These are phyloP conservation scores for Eragrostis nindensis DNA, from an alignment of 176 grass and related monocot genomes.

Conservation along the genomic window DNA sequence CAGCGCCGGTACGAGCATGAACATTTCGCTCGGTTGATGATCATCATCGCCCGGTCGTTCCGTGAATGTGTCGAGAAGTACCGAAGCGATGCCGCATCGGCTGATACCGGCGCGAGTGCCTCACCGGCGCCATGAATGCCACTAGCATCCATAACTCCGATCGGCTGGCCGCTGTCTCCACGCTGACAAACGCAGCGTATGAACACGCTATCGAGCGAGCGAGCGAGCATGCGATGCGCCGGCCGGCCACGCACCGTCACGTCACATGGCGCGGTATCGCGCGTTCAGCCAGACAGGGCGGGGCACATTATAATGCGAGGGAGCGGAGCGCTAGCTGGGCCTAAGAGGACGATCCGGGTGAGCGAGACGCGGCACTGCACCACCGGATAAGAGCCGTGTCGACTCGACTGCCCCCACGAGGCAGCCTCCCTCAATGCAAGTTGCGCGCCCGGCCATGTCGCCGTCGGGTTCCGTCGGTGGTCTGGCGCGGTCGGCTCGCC, in stretches of 20 bases:
- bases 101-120: background rate
- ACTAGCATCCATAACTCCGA: constrained; percentile 12
- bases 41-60: background rate
- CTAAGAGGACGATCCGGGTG: background rate
- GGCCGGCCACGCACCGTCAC: background rate
- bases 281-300: constrained; percentile 26
- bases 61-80: background rate
- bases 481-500: background rate
- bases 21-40: background rate
- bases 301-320: constrained; percentile 28
- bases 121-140: background rate
- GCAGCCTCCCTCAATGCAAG: background rate
- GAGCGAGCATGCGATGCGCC: background rate
- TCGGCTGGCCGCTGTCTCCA: background rate
- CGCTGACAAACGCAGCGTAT: background rate
- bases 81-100: background rate
- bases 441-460: background rate
- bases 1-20: background rate
- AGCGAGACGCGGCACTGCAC: constrained; percentile 19
- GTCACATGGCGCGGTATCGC: constrained; percentile 22
- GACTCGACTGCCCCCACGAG: background rate
- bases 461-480: constrained; percentile 45
- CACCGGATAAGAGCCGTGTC: constrained; percentile 30
- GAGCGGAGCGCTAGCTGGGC: background rate
- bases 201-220: background rate